phyloP scores from a whole-genome alignment of 495 filamentous ascomycete genomes.

The Lindgomyces ingoldianus region DNA sequence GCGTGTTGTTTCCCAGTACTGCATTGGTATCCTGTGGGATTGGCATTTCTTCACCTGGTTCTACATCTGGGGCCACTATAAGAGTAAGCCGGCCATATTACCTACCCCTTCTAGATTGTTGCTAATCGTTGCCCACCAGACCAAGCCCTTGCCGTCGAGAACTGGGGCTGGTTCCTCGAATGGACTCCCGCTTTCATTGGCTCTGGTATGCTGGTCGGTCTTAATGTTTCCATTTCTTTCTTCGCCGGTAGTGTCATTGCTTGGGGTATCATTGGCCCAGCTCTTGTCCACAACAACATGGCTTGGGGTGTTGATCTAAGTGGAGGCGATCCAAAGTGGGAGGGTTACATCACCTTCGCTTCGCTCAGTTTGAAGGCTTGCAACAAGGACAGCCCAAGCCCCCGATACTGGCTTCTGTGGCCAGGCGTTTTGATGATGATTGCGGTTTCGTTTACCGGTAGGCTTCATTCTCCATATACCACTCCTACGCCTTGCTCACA shows the following conservation, averaged over 20 bases:
- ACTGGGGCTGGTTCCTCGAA: slow-evolving; percentile 67
- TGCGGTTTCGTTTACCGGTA: slow-evolving; percentile 57
- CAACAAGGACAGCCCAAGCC: slow-evolving; percentile 52
- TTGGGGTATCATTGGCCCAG: slow-evolving; percentile 67
- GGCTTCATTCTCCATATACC: neutral
- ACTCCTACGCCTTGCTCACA: neutral
- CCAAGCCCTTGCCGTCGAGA: slow-evolving; percentile 60
- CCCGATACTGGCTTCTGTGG: slow-evolving; percentile 69
- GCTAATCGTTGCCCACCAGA: slow-evolving; percentile 33
- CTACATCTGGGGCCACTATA: slow-evolving; percentile 62
- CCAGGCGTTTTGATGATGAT: slow-evolving; percentile 68
- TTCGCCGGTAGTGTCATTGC: slow-evolving; percentile 60
- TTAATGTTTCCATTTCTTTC: slow-evolving; percentile 66
- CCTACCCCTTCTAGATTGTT: no score
- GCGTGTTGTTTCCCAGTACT: slow-evolving; percentile 62
- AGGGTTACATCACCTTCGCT: slow-evolving; percentile 52
- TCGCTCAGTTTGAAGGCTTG: slow-evolving; percentile 53
- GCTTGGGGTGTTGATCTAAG: slow-evolving; percentile 47
- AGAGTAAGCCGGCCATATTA: slow-evolving; percentile 37
- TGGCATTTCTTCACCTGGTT: slow-evolving; percentile 69
- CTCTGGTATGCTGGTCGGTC: slow-evolving; percentile 64
- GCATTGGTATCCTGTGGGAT: slow-evolving; percentile 64
- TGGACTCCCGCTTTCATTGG: slow-evolving; percentile 70
- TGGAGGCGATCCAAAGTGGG: slow-evolving; percentile 54
- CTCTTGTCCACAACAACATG: slow-evolving; percentile 59